Percentiles rank a stretch among this genome's conserved stretches.
These are phyloP conservation scores for Allantophomopsis lycopodina DNA, from an alignment of 2,329 filamentous ascomycete genomes.

Conservation along the genomic window DNA sequence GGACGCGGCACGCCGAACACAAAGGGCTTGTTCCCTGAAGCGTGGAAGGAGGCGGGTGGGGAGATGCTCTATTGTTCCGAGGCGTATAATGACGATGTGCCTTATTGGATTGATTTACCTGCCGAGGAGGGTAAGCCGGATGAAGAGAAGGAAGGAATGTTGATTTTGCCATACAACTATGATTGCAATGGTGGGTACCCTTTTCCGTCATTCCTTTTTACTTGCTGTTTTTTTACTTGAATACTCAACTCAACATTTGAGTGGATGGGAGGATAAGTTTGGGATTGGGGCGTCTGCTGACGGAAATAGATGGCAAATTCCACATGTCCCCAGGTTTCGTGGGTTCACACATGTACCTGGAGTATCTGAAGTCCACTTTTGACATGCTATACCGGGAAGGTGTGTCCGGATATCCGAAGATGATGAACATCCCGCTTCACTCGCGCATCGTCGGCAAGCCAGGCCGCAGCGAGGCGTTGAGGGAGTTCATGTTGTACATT, in stretches of 20 bases:
- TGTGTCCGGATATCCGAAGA: slow-evolving; percentile 19
- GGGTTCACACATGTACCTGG: slow-evolving; percentile 6
- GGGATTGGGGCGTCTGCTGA: too few relatives aligned
- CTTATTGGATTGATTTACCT: slow-evolving; percentile 38
- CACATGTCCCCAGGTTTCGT: slow-evolving; percentile 10
- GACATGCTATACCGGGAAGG: slow-evolving; percentile 33
- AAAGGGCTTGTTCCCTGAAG: slow-evolving; percentile 27
- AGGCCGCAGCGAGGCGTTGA: slow-evolving; percentile 29
- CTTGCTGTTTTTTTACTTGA: not conserved
- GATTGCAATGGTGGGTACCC: slow-evolving; percentile 33
- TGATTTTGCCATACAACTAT: slow-evolving; percentile 38
- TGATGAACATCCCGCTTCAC: slow-evolving; percentile 41
- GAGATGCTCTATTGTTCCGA: slow-evolving; percentile 33
- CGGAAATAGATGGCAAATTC: slow-evolving; percentile 9
- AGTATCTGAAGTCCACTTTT: slow-evolving; percentile 34
- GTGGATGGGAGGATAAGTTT: too few relatives aligned
- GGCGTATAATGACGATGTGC: slow-evolving; percentile 37
- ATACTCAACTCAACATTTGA: too few relatives aligned
- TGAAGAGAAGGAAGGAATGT: slow-evolving; percentile 25
- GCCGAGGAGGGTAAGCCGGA: slow-evolving; percentile 24
- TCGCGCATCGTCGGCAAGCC: slow-evolving; percentile 35
- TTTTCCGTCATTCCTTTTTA: slow-evolving; percentile 17
- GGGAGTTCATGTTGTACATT: slow-evolving; percentile 38
- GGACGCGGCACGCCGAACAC: slow-evolving; percentile 24
- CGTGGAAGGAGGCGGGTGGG: slow-evolving; percentile 35